Conservation (phyloP, 345 rosid species). For the Eucalyptus victrix region DNA sequence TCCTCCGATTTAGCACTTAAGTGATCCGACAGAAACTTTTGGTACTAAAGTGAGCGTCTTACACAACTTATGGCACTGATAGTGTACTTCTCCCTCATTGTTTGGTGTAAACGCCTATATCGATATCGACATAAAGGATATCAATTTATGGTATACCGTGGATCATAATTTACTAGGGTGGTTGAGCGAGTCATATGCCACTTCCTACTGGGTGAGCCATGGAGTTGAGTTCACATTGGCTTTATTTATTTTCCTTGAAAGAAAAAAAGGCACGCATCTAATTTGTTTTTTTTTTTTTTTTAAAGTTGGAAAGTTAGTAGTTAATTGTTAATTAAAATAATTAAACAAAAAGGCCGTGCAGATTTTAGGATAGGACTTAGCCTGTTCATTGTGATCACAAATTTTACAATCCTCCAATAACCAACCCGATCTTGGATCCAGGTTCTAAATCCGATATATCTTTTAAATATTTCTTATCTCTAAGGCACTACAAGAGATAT, state of each 20-base stretch:
- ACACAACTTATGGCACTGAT: no score
- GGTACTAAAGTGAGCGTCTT: no score
- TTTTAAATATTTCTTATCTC: not conserved
- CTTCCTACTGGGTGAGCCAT: not conserved
- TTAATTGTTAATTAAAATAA: not conserved
- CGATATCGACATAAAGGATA: no score
- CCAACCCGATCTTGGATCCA: not conserved
- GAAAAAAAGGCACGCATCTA: not conserved
- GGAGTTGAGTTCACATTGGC: not conserved
- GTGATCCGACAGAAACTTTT: no score
- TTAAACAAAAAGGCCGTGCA: not conserved
- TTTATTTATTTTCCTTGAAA: not conserved
- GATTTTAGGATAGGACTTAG: not conserved
- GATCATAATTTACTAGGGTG: not conserved
- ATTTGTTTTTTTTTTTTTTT: not conserved
- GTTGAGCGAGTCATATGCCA: not conserved
- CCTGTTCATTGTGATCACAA: not conserved
- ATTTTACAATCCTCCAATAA: not conserved
- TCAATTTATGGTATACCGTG: not conserved
- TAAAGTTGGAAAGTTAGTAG: not conserved
- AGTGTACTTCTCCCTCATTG: not conserved
- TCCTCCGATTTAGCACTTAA: no score
- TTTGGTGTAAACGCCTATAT: not conserved
- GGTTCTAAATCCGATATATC: not conserved
- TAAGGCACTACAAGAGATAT: not conserved